phyloP scores from a whole-genome alignment of 345 rosid species.

The Hevea brasiliensis region DNA sequence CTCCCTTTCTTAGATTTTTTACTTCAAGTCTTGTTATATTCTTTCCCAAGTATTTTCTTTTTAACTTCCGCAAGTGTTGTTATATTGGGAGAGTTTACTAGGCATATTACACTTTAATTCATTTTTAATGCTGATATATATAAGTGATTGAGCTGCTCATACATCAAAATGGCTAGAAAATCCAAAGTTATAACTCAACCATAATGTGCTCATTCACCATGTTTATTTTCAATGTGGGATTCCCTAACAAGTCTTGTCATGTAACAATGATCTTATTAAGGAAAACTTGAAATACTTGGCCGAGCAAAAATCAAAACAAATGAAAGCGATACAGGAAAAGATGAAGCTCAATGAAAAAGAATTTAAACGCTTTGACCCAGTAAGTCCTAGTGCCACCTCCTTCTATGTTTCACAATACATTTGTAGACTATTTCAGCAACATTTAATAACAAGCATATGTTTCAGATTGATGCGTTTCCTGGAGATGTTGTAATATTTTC shows the following conservation, averaged over 20 bases:
- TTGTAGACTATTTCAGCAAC: slow-evolving; percentile 3
- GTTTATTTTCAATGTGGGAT: too few relatives aligned
- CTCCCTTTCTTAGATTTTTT: slow-evolving; percentile 27
- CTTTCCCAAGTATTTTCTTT: too few relatives aligned
- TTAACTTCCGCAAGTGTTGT: slow-evolving; percentile 9
- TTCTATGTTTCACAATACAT: slow-evolving; percentile 13
- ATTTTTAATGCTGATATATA: too few relatives aligned
- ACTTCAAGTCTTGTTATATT: too few relatives aligned
- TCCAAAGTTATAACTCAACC: too few relatives aligned
- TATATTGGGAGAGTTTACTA: too few relatives aligned
- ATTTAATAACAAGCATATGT: slow-evolving; percentile 8
- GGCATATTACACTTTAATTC: too few relatives aligned
- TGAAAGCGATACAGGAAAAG: slow-evolving; percentile 92
- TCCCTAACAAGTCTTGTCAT: too few relatives aligned
- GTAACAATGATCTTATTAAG: slow-evolving; percentile 42
- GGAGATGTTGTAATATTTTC: slow-evolving; percentile 94
- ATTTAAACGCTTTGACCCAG: slow-evolving; percentile 94
- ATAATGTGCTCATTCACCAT: too few relatives aligned
- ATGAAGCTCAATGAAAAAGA: slow-evolving; percentile 75
- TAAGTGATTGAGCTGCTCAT: too few relatives aligned
- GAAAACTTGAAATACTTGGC: slow-evolving; percentile 67
- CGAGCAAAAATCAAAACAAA: slow-evolving; percentile 65
- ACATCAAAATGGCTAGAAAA: too few relatives aligned
- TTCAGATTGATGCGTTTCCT: slow-evolving; percentile 96
- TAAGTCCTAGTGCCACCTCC: slow-evolving; percentile 30